These are phyloP conservation scores for Umbelopsis vinacea DNA, from an alignment of 192 early-diverging fungal species.

Conservation along the genomic window DNA sequence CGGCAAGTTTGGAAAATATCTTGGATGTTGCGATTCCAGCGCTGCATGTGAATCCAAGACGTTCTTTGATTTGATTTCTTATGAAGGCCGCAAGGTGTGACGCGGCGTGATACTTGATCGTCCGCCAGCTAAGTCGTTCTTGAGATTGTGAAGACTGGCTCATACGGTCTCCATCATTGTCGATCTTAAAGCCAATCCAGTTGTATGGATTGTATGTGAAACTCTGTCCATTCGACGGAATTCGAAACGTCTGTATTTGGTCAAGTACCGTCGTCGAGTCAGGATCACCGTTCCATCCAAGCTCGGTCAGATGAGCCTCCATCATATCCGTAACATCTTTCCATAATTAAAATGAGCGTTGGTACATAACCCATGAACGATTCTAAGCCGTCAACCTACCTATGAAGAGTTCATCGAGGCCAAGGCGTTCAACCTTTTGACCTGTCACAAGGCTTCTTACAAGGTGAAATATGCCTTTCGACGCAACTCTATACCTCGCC, in stretches of 20 bases:
- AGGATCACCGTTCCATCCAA: conserved; percentile 4
- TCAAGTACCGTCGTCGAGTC: not conserved
- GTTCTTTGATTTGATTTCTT: conserved; percentile 11
- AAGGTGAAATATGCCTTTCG: conserved; percentile 39
- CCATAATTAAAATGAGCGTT: not conserved
- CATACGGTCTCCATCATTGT: conserved; percentile 2
- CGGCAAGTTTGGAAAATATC: conserved; percentile 43
- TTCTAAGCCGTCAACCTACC: not conserved
- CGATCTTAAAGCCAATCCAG: conserved; percentile 20
- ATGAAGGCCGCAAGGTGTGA: conserved; percentile 36
- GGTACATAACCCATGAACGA: not conserved
- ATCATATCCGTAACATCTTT: conserved; percentile 41
- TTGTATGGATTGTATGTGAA: conserved; percentile 17
- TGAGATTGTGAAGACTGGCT: not conserved
- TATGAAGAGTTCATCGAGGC: conserved; percentile 47
- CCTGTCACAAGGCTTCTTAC: conserved; percentile 30
- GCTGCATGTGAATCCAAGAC: conserved; percentile 40
- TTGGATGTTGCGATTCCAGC: conserved; percentile 43
- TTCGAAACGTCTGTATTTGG: not conserved
- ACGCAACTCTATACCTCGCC: conserved; percentile 35
- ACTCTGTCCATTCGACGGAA: not conserved
- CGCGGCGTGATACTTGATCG: conserved; percentile 20
- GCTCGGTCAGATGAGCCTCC: conserved; percentile 20
- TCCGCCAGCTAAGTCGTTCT: not conserved
- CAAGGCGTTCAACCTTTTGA: conserved; percentile 41